phyloP scores from a whole-genome alignment of 129 eudicot species.

The Saposhnikovia divaricata region DNA sequence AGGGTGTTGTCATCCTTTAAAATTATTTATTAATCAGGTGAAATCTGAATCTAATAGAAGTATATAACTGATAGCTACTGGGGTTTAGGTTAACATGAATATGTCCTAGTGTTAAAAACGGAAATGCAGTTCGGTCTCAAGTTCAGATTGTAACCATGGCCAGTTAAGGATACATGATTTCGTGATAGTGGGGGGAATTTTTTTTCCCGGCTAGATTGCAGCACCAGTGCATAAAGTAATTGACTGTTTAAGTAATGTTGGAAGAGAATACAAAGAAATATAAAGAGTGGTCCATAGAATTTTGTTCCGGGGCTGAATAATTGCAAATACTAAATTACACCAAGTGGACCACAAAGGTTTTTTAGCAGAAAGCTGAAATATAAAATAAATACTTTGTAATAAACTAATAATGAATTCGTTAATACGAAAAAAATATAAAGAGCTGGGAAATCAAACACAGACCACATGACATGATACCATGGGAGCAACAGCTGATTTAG shows the following conservation, averaged over 20 bases:
- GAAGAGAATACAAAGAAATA: neutral
- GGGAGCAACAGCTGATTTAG: neutral
- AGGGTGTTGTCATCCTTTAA: too few species aligned
- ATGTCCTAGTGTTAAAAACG: neutral
- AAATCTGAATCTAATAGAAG: too few species aligned
- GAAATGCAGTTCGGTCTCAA: neutral
- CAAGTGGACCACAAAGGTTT: neutral
- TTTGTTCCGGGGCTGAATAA: neutral
- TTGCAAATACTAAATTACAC: neutral
- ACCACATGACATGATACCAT: neutral
- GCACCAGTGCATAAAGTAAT: neutral
- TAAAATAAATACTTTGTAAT: neutral
- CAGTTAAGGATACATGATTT: neutral
- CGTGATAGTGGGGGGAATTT: neutral
- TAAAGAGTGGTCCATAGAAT: neutral
- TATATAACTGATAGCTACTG: neutral
- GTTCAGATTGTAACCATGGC: neutral
- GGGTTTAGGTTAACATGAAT: neutral
- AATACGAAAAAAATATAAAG: neutral
- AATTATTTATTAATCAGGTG: neutral
- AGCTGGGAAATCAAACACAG: neutral
- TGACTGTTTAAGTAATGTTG: neutral
- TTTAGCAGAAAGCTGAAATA: neutral
- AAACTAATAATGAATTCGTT: neutral
- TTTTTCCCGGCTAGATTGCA: neutral